A percentile compares a stretch with the other conserved stretches of the same genome.
Conservation (phyloP, 108 stramenopile genomes). For the Hondaea fermentalgiana region DNA sequence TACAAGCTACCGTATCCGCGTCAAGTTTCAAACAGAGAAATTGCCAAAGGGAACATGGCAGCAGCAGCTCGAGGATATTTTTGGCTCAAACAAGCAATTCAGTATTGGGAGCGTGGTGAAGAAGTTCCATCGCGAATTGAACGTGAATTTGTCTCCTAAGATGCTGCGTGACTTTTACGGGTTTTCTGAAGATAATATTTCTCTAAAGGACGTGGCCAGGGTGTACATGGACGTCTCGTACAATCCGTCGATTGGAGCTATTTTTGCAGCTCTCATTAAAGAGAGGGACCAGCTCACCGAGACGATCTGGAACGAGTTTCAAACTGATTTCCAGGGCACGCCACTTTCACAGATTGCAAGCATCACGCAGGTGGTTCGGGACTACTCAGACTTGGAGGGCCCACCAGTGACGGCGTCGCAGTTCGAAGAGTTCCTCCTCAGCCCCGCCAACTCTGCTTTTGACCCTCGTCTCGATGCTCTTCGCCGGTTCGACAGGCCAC, state of each 20-base stretch:
- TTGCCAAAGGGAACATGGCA: neutral
- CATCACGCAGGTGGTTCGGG: neutral
- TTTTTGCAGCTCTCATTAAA: conserved; percentile 2
- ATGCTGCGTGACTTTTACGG: conserved; percentile 15
- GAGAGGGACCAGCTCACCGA: neutral
- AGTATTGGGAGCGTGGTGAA: neutral
- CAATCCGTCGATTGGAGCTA: neutral
- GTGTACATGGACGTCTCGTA: neutral
- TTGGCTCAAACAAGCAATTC: neutral
- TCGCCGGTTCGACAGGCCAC: neutral
- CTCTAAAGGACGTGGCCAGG: neutral
- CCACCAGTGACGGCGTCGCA: neutral
- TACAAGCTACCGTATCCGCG: neutral
- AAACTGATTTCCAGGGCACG: neutral
- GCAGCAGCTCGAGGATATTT: neutral
- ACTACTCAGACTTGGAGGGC: neutral
- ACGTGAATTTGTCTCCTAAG: neutral
- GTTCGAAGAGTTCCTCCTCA: neutral
- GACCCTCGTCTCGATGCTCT: neutral
- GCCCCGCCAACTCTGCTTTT: neutral
- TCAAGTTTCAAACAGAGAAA: conserved; percentile 13
- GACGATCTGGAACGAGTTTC: neutral
- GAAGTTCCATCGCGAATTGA: neutral
- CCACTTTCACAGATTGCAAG: neutral
- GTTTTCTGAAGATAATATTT: neutral